These are phyloP conservation scores for Larix kaempferi DNA, from an alignment of 75 land plant species.

Conservation along the genomic window DNA sequence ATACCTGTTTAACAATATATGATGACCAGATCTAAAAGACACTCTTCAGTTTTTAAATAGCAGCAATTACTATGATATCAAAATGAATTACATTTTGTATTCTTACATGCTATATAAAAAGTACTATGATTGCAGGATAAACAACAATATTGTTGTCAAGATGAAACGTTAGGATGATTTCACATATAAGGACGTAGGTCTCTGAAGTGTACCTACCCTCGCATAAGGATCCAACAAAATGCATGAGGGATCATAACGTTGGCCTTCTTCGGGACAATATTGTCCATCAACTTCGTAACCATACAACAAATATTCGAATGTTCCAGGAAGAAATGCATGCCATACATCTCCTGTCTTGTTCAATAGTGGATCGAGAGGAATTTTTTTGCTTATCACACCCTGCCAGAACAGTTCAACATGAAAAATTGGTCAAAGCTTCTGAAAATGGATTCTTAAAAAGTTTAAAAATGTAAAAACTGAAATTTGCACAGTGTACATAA, in stretches of 20 bases:
- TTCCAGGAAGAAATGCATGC: conserved; percentile 82
- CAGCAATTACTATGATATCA: background rate
- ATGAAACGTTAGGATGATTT: background rate
- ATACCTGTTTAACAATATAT: background rate
- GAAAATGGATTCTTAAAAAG: background rate
- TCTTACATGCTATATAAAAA: background rate
- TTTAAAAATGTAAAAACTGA: too few relatives aligned
- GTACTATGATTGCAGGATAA: background rate
- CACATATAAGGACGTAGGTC: background rate
- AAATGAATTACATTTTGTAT: background rate
- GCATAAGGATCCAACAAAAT: conserved; percentile 94
- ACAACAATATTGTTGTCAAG: background rate
- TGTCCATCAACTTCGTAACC: conserved; percentile 87
- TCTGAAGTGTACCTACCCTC: conserved; percentile 45
- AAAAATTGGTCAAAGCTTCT: background rate
- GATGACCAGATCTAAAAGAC: background rate
- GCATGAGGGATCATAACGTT: conserved; percentile 57
- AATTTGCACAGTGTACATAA: too few relatives aligned
- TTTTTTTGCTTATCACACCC: conserved; percentile 67
- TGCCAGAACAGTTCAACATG: conserved; percentile 24
- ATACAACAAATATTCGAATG: conserved; percentile 64
- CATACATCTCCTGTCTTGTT: conserved; percentile 91
- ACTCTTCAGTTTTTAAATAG: background rate
- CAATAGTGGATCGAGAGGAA: conserved; percentile 58
- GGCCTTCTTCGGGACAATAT: conserved; percentile 66